Evolutionary conservation across 371 early-diverging fungal species (phyloP), one percentile per base, ranked within the genome.

Genomic region (Sporodiniella umbellata): DNA sequence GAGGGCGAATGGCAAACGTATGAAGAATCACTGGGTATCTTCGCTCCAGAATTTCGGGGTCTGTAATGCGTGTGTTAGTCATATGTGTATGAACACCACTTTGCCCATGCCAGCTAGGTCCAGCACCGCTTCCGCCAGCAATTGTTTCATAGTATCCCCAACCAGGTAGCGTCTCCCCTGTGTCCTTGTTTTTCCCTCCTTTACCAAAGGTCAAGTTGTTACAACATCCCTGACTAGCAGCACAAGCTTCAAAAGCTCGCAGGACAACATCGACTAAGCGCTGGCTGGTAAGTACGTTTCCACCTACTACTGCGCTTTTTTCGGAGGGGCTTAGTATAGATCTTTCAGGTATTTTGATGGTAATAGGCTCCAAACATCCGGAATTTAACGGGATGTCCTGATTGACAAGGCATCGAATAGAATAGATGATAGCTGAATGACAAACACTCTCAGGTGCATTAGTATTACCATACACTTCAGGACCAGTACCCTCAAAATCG

Each of bases 81-180:
- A 96, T 98, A 63, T 98, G 96, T 40, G 81, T 82, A 51, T 84
- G 83, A 3, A 81, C 79, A 57, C 82, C 88, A 56, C 86, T 85
- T 42, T 89, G 81, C 2, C 98, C 98, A 54, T 85, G 25, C 96
- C 96, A 96, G 3, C 72, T 70, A 1, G 93, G 90, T 0, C 98
- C 96, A 4, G 95, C 95, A 21, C 95, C 96, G 54, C 80, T 79
- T 26, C 72, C 70, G 18, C 92, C 90, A 33, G 89, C 92, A 57
- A 95, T 92, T 1, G 96, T 95, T 67, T 96, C 98, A 67, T 96
- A 96, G 56, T 95, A 98, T 10, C 96, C 96, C 86, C 92, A 98
- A 7, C 94, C 92, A 1, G 84, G 81, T 21, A 59, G 62, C 10
- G 59, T 50, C 17, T 70, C 51, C 24, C 79, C 70, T 15, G 75